phyloP scores from a whole-genome alignment of 371 early-diverging fungal species.

The Ordospora pajunii region DNA sequence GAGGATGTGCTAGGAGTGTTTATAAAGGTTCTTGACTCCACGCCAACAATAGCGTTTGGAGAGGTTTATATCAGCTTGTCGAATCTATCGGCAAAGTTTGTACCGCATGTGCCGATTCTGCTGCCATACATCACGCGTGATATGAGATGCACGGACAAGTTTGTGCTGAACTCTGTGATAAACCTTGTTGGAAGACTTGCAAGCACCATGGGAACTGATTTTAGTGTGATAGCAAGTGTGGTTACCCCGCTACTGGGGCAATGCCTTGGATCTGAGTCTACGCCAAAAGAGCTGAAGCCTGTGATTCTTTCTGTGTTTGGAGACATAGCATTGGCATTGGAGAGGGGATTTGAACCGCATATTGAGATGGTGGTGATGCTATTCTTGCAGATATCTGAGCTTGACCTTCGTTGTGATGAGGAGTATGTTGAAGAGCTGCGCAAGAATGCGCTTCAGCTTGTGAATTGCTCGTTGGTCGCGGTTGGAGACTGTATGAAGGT shows the following conservation, averaged over 20 bases:
- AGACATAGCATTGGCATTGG: conserved; percentile 85
- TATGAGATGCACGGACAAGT: conserved; percentile 14
- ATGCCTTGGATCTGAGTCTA: conserved; percentile 20
- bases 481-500: conserved; percentile 23
- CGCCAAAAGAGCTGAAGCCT: conserved; percentile 66
- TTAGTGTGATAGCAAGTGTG: conserved; percentile 30
- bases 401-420: conserved; percentile 37
- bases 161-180: conserved; percentile 38
- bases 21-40: conserved; percentile 30
- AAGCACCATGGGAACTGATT: conserved; percentile 45
- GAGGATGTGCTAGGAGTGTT: conserved; percentile 22
- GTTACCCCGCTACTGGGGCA: conserved; percentile 42
- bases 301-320: conserved; percentile 83
- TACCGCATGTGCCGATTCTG: conserved; percentile 20
- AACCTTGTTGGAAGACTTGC: conserved; percentile 55
- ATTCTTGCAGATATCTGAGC: conserved; percentile 67
- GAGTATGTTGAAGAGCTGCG: conserved; percentile 43
- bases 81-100: conserved; percentile 32
- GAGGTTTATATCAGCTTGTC: conserved; percentile 56
- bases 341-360: conserved; percentile 71
- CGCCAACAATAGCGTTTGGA: conserved; percentile 11
- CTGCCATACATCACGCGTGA: conserved; percentile 49
- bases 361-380: conserved; percentile 71
- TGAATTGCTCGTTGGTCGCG: conserved; percentile 32
- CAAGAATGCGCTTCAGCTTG: conserved; percentile 22